A percentile compares a stretch with the other conserved stretches of the same genome.
phyloP scores from a whole-genome alignment of 176 grass and related monocot genomes.

The Thinopyrum elongatum region DNA sequence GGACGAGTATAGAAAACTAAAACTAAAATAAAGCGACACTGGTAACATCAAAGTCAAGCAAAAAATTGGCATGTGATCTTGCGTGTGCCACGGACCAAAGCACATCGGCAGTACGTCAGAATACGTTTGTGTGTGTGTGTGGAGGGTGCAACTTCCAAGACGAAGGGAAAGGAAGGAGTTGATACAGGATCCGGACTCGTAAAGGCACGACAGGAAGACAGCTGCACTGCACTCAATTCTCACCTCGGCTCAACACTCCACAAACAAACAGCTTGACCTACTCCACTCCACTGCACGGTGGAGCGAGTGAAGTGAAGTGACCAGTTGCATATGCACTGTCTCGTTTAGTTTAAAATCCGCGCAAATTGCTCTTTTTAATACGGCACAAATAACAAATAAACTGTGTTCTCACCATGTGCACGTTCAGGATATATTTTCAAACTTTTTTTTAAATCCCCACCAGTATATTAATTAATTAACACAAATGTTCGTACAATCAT shows the following conservation, averaged over 20 bases:
- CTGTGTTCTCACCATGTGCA: neutral
- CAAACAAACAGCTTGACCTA: neutral
- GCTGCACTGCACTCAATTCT: neutral
- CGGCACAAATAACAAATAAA: no score
- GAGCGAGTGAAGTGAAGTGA: neutral
- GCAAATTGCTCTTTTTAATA: neutral
- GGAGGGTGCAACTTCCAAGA: constrained; percentile 3
- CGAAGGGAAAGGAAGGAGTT: neutral
- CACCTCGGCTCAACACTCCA: neutral
- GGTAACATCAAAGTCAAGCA: no score
- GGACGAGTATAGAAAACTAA: no score
- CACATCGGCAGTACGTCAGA: neutral
- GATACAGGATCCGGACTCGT: constrained; percentile 14
- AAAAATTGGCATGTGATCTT: neutral
- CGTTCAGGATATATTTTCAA: neutral
- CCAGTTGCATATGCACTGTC: neutral
- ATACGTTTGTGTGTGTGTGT: neutral
- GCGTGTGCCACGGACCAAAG: neutral
- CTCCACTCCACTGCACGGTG: neutral
- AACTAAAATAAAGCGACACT: no score
- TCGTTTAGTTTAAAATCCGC: neutral
- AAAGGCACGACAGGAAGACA: constrained; percentile 3
- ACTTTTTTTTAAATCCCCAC: no score
- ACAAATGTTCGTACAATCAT: no score
- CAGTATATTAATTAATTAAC: no score